Evolutionary conservation across 2,329 filamentous ascomycete genomes (phyloP), one percentile per base, ranked within the genome.

Genomic region (Claviceps humidiphila): DNA sequence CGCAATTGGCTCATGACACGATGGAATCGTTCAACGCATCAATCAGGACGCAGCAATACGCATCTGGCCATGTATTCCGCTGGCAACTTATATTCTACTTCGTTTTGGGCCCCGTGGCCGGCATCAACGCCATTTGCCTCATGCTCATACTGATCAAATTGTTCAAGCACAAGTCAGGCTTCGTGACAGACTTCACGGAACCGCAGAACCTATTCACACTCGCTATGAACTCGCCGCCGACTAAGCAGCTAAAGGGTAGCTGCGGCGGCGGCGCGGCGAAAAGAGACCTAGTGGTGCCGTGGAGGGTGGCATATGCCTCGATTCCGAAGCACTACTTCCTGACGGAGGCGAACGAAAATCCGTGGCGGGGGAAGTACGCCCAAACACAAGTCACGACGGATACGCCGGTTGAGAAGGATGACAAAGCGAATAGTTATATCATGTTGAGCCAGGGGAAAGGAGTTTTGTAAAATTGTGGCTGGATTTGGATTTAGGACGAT

Each of bases 161-260:
- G 57, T 26, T 34, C 44, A 62, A 30, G 57, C 24, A 17, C 20
- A 62, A 70, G 7, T 70, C 70, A 0, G 78, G 80, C 0, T 75
- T 87, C 22, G 78, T 91, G 7, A 89, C 84, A 1, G 87, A 91
- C 67, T 89, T 85, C 61, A 86, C 82, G 0, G 86, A 91, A 60
- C 84, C 86, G 1, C 80, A 84, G 51, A 89, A 89, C 61, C 69
- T 89, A 2, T 89, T 90, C 59, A 73, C 81, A 0, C 67, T 89
- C 0, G 83, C 85, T 2, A 72, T 90, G 50, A 89, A 89, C 61
- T 70, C 68, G 51, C 68, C 71, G 1, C 68, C 69, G 2, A 70
- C 65, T 41, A 52, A 54, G 4, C 63, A 63, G 17, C 57, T 73
- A 44, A 60, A 65, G 39, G 69, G 70, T 0, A 66, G 63, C 53